phyloP scores from a whole-genome alignment of 2,329 filamentous ascomycete genomes.

The Rasamsonia emersonii region DNA sequence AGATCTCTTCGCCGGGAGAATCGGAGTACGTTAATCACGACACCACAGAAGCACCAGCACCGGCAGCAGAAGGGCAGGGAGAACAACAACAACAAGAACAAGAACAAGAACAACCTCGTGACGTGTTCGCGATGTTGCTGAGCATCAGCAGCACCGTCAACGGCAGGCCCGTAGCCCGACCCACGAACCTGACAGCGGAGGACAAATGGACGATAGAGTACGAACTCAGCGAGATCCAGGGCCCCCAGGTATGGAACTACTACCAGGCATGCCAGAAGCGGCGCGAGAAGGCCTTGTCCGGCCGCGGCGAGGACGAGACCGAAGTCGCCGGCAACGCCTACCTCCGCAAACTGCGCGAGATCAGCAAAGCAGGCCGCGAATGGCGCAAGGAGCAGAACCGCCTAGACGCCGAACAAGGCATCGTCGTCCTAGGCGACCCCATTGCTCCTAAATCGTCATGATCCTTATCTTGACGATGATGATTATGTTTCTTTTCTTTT shows the following conservation, averaged over 20 bases:
- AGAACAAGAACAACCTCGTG: constrained; percentile 11
- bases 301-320: constrained; percentile 30
- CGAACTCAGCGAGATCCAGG: constrained; percentile 55
- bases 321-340: constrained; percentile 40
- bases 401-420: constrained; percentile 39
- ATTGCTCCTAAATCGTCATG: neutral
- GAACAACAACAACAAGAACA: constrained; percentile 6
- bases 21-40: too few species aligned
- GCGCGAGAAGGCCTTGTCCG: constrained; percentile 40
- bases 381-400: constrained; percentile 51
- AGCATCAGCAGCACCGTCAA: constrained; percentile 66
- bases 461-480: neutral
- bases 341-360: constrained; percentile 21
- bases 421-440: constrained; percentile 21
- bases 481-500: too few species aligned
- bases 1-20: too few species aligned
- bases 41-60: too few species aligned
- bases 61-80: too few species aligned
- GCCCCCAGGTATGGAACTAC: constrained; percentile 38
- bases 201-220: constrained; percentile 72
- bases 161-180: constrained; percentile 53
- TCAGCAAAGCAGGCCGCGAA: constrained; percentile 48
- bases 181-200: constrained; percentile 36
- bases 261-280: constrained; percentile 52
- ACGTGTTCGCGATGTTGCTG: constrained; percentile 61